Percentiles rank a stretch among this genome's conserved stretches.
Evolutionary conservation across 139 green algal species (phyloP).

Genomic region (Tetraselmis striata): DNA sequence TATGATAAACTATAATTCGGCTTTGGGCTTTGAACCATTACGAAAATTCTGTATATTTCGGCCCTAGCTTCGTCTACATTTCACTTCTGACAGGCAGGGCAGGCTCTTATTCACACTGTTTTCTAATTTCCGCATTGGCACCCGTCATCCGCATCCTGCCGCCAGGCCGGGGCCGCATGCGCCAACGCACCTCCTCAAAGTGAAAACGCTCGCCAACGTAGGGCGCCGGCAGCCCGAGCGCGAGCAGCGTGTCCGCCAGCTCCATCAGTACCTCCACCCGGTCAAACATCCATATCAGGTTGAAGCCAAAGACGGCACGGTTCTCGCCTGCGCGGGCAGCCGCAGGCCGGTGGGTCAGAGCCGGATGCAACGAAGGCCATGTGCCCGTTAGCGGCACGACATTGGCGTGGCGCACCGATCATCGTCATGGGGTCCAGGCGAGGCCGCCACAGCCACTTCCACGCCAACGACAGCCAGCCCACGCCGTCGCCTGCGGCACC

Average conservation of each 20-base stretch:
- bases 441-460: not conserved
- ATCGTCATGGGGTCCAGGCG: not conserved
- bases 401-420: not conserved
- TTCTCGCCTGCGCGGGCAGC: not conserved
- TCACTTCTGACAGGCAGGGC: no score
- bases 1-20: no score
- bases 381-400: not conserved
- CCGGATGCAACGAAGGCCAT: no score
- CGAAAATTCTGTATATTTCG: no score
- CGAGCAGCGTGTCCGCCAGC: not conserved
- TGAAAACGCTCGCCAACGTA: not conserved
- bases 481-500: not conserved
- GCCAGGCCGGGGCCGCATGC: no score
- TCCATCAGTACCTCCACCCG: not conserved
- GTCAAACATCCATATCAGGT: not conserved
- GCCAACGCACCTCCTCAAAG: not conserved
- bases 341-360: no score
- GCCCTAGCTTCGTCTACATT: no score
- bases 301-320: not conserved
- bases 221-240: not conserved
- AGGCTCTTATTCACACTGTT: no score
- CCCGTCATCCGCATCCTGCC: no score
- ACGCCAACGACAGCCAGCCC: not conserved
- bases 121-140: no score
- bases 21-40: no score